These are phyloP conservation scores for Hamigera avellanea DNA, from an alignment of 495 filamentous ascomycete genomes.

Conservation along the genomic window DNA sequence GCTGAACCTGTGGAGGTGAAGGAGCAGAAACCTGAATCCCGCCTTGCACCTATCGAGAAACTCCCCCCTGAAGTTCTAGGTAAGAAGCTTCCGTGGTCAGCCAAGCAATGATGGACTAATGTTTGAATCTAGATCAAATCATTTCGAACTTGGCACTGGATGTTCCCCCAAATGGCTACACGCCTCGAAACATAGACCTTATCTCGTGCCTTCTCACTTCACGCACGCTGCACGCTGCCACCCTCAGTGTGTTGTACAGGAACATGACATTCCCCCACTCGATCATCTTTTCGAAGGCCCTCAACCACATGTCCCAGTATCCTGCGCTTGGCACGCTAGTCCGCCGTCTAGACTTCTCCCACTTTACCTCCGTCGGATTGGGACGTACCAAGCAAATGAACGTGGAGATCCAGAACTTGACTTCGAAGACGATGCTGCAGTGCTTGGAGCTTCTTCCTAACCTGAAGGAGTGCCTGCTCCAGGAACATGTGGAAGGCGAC, in stretches of 20 bases:
- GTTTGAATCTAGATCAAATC: constrained; percentile 49
- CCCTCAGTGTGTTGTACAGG: constrained; percentile 65
- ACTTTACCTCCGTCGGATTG: constrained; percentile 75
- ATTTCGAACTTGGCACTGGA: constrained; percentile 66
- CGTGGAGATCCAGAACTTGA: constrained; percentile 69
- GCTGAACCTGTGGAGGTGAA: constrained; percentile 15
- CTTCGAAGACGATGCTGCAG: constrained; percentile 59
- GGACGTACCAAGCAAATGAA: constrained; percentile 75
- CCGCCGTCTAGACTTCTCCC: constrained; percentile 73
- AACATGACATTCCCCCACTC: constrained; percentile 84
- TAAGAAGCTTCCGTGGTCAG: constrained; percentile 28
- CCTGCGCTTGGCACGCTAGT: constrained; percentile 68
- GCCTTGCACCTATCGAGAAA: constrained; percentile 42
- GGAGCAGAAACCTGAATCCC: constrained; percentile 11
- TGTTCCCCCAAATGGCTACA: constrained; percentile 65
- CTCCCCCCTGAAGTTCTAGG: constrained; percentile 62
- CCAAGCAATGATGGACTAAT: constrained; percentile 2
- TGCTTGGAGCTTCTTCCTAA: constrained; percentile 68
- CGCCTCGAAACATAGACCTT: constrained; percentile 71
- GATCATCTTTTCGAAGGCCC: constrained; percentile 74
- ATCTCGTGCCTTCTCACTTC: constrained; percentile 70
- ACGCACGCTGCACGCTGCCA: constrained; percentile 61
- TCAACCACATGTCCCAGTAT: constrained; percentile 56
- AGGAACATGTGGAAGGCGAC: constrained; percentile 78
- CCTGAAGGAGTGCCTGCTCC: constrained; percentile 68